Evolutionary conservation across 768 basidiomycete genomes (phyloP).

Genomic region (Brasilioporus rufonigricans): DNA sequence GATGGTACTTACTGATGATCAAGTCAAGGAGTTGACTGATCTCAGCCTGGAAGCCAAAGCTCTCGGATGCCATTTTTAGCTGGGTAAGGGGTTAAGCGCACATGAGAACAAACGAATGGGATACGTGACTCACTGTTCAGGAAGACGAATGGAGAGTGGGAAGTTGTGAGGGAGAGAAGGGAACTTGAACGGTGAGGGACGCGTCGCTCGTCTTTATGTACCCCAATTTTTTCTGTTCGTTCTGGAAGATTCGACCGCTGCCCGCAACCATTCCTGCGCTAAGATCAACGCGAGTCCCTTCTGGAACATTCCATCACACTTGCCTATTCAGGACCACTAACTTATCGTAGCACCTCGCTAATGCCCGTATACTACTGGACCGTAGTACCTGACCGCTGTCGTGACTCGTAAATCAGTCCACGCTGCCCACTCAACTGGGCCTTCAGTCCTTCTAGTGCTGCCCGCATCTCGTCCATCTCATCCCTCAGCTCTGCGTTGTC

Average conservation of each 20-base stretch:
- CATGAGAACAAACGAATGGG: background rate
- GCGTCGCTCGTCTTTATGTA: conserved; percentile 38
- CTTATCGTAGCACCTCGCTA: background rate
- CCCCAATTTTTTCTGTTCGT: conserved; percentile 23
- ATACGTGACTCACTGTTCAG: conserved; percentile 14
- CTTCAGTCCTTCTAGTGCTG: conserved; percentile 68
- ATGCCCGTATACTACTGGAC: background rate
- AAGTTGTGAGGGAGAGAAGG: conserved; percentile 13
- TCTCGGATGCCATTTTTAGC: conserved; percentile 69
- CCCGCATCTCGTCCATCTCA: conserved; percentile 63
- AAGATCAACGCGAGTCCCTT: conserved; percentile 21
- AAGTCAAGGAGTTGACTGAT: conserved; percentile 98
- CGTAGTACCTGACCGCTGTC: conserved; percentile 36
- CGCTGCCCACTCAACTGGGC: conserved; percentile 49
- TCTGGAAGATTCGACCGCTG: conserved; percentile 45
- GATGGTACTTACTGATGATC: conserved; percentile 81
- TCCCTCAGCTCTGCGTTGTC: conserved; percentile 56
- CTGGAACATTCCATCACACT: conserved; percentile 35
- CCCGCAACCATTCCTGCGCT: conserved; percentile 12
- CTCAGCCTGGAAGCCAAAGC: conserved; percentile 98
- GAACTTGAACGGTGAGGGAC: conserved; percentile 8
- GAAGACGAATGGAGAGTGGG: conserved; percentile 5
- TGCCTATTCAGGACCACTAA: conserved; percentile 25
- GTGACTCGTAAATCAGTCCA: conserved; percentile 45
- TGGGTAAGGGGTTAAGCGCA: conserved; percentile 14